These are phyloP conservation scores for Fragosphaeria purpurea DNA, from an alignment of 2,329 filamentous ascomycete genomes.

Conservation along the genomic window DNA sequence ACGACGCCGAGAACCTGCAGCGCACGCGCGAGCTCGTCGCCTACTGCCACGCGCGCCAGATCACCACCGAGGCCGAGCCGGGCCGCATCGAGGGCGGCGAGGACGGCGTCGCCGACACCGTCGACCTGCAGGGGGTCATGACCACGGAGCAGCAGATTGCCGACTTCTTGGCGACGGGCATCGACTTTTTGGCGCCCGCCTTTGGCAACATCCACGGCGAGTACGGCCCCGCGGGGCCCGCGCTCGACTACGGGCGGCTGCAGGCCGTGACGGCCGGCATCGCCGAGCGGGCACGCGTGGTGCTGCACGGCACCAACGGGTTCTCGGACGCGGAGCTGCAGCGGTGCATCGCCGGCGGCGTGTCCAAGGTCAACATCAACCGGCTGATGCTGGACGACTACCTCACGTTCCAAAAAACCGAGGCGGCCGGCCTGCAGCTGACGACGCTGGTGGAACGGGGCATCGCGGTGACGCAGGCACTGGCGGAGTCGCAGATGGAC, in stretches of 20 bases:
- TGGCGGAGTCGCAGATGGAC: not conserved
- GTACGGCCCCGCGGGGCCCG: slow-evolving; percentile 26
- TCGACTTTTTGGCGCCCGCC: slow-evolving; percentile 56
- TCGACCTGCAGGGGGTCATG: slow-evolving; percentile 49
- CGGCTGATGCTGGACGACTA: slow-evolving; percentile 38
- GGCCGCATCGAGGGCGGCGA: slow-evolving; percentile 58
- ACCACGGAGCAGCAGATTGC: slow-evolving; percentile 53
- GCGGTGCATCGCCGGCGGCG: slow-evolving; percentile 39
- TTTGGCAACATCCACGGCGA: slow-evolving; percentile 61
- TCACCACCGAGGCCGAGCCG: slow-evolving; percentile 61
- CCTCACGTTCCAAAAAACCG: slow-evolving; percentile 3
- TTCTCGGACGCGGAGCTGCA: slow-evolving; percentile 39
- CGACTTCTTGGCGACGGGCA: slow-evolving; percentile 54
- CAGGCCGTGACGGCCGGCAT: too few species aligned
- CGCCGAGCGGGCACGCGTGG: slow-evolving; percentile 29
- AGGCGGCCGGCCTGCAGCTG: not conserved
- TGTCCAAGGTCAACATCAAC: slow-evolving; percentile 49
- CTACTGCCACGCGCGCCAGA: slow-evolving; percentile 55
- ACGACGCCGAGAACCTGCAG: slow-evolving; percentile 58
- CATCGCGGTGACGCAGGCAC: not conserved
- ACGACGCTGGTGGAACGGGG: slow-evolving; percentile 1
- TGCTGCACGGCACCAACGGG: slow-evolving; percentile 48
- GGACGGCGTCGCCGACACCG: slow-evolving; percentile 56
- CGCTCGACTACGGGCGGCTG: not conserved
- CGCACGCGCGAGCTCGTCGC: slow-evolving; percentile 52